Conservation (phyloP, 805 yeast species). For the Lipomyces sp. region DNA sequence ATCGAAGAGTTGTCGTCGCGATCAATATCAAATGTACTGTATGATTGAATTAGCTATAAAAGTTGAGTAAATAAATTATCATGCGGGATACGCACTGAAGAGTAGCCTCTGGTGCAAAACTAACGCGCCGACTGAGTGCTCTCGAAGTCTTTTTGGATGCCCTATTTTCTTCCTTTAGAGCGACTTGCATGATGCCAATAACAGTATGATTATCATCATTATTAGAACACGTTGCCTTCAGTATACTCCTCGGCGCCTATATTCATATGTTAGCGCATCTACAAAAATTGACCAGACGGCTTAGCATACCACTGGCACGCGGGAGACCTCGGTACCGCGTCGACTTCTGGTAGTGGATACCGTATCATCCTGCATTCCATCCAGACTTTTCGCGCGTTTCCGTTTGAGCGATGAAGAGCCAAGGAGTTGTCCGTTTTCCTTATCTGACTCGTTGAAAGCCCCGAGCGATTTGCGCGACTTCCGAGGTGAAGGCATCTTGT, state of each 20-base stretch:
- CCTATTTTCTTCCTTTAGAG: conserved; percentile 17
- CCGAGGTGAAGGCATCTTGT: conserved; percentile 6
- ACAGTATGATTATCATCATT: conserved; percentile 38
- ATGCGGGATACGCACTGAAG: conserved; percentile 16
- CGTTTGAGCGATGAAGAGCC: not conserved
- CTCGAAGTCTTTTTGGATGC: conserved; percentile 18
- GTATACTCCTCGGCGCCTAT: conserved; percentile 40
- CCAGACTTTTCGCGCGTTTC: conserved; percentile 26
- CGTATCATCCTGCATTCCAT: conserved; percentile 17
- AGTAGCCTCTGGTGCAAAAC: conserved; percentile 52
- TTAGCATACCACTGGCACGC: not conserved
- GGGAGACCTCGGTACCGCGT: not conserved
- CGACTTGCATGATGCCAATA: conserved; percentile 39
- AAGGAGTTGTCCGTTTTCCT: conserved; percentile 9
- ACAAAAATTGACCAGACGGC: too few relatives aligned
- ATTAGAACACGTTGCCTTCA: conserved; percentile 36
- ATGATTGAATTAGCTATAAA: not conserved
- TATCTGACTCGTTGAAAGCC: too few relatives aligned
- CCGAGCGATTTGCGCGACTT: conserved; percentile 17
- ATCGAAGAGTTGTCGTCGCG: conserved; percentile 2
- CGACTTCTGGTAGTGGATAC: conserved; percentile 15
- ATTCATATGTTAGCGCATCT: not conserved
- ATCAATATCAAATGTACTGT: conserved; percentile 24
- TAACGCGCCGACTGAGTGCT: conserved; percentile 52
- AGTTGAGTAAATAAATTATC: not conserved